Base-by-base conservation (phyloP, 352 stramenopile genomes). In the Globisporangium cystogenes region DNA sequence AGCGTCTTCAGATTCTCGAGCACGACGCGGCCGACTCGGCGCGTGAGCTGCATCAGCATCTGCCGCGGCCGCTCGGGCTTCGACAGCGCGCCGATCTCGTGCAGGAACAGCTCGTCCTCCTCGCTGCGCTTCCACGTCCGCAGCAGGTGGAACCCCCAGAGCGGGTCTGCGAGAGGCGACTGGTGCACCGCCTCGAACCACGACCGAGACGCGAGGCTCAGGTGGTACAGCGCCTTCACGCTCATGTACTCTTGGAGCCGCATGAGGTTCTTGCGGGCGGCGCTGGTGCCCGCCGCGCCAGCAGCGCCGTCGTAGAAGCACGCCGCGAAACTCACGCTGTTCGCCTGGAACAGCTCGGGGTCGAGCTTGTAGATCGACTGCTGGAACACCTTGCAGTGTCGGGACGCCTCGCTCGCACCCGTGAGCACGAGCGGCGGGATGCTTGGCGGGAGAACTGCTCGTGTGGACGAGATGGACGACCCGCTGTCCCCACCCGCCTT, bases 1-100 rank as follows among this genome's bases (percentile, higher is more conserved):
- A 87, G 51, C 31, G 70, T 56, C 43, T 86, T 86, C 61, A 80
- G 72, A 45, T 77, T 79, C 5, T 86, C 74, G 10, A 82, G 46
- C 33, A 68, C 64, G 6, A 73, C 39, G 14, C 72, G 72, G 18
- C 59, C 65, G 1, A 82, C 45, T 48, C 84, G 72, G 3, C 68
- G 65, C 1, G 72, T 85, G 14, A 86, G 60, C 50, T 76, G 67
- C 55, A 73, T 70, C 50, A 86, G 54, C 60, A 82, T 72, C 14
- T 65, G 60, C 2, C 67, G 67, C 8, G 74, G 68, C 35, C 67
- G 69, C 24, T 84, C 74, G 2, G 54, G 53, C 14, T 71, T 76
- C 8, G 62, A 57, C 1, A 84, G 59, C 46, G 73, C 70, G 1
- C 68, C 68, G 27, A 84, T 68, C 10, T 71, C 50, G 7, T 64